Evolutionary conservation across 2,329 filamentous ascomycete species (phyloP).

Genomic region (Cadophora sp.): DNA sequence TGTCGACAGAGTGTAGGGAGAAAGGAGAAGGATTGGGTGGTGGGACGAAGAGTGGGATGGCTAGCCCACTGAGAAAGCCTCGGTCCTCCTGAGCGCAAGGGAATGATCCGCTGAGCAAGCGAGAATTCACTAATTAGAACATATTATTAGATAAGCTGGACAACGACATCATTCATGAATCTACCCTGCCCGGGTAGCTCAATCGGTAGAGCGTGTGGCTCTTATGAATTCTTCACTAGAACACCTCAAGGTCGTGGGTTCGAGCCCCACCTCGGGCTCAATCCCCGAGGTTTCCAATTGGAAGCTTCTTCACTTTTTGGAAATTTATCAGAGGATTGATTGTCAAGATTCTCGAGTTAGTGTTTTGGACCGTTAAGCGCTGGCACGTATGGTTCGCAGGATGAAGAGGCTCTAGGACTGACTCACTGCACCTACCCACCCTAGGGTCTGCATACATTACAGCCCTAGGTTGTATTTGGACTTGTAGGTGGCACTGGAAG

Average conservation of each 20-base stretch:
- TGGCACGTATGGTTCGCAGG: no score
- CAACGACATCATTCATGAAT: neutral
- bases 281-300: constrained; percentile 13
- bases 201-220: constrained; percentile 46
- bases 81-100: neutral
- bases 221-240: constrained; percentile 29
- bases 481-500: no score
- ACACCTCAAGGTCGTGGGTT: constrained; percentile 23
- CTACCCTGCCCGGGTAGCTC: constrained; percentile 40
- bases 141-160: neutral
- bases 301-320: constrained; percentile 7
- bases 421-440: no score
- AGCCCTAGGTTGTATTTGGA: no score
- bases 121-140: neutral
- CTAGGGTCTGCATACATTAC: no score
- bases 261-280: constrained; percentile 22
- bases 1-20: no score
- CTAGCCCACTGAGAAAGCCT: neutral
- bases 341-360: no score
- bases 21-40: no score
- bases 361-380: no score
- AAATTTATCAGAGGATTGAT: no score
- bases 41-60: neutral
- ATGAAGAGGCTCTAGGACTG: no score
- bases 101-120: neutral